A percentile compares a stretch with the other conserved stretches of the same genome.
phyloP scores from a whole-genome alignment of 257 asterid species.

The Solanum commersonii region DNA sequence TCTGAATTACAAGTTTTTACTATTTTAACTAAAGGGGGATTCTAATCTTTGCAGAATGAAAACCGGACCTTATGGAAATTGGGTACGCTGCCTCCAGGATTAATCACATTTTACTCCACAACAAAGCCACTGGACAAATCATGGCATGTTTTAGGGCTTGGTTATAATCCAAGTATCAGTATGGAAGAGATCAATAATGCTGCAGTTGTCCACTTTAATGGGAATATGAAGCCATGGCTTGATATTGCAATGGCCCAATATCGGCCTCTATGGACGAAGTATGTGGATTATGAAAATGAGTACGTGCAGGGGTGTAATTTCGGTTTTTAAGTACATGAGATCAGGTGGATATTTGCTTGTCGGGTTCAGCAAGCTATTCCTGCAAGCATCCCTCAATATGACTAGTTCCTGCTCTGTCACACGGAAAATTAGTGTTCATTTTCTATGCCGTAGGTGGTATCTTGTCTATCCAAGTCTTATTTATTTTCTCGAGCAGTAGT shows the following conservation, averaged over 20 bases:
- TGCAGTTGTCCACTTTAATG: conserved; percentile 86
- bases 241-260: conserved; percentile 76
- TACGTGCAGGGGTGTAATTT: conserved; percentile 78
- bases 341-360: conserved; percentile 14
- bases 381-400: conserved; percentile 8
- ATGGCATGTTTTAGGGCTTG: conserved; percentile 96
- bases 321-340: conserved; percentile 33
- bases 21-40: background rate
- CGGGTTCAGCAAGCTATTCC: conserved; percentile 20
- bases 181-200: conserved; percentile 77
- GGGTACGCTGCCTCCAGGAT: conserved; percentile 88
- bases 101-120: conserved; percentile 78
- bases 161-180: conserved; percentile 79
- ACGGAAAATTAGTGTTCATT: conserved; percentile 23
- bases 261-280: conserved; percentile 74
- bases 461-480: conserved; percentile 13
- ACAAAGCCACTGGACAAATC: conserved; percentile 83
- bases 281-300: conserved; percentile 70
- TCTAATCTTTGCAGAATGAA: conserved; percentile 45
- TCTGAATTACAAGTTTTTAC: background rate
- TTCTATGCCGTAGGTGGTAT: conserved; percentile 12
- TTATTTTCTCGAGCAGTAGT: conserved; percentile 8
- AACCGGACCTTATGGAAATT: conserved; percentile 79
- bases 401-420: conserved; percentile 19
- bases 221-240: conserved; percentile 89